These are phyloP conservation scores for Arctostaphylos glauca DNA, from an alignment of 148 eudicot genomes.

Conservation along the genomic window DNA sequence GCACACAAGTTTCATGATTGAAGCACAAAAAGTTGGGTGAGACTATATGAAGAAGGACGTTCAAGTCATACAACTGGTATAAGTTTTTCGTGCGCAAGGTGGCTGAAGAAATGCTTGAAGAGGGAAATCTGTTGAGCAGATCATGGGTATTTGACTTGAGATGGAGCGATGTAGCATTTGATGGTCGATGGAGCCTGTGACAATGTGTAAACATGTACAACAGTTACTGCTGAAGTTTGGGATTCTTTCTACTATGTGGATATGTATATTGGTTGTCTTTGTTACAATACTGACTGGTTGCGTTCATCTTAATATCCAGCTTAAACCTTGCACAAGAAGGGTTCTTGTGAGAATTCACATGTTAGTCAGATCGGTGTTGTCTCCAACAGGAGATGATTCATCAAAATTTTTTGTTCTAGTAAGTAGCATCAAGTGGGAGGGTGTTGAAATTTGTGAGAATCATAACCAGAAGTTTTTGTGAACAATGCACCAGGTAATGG, in stretches of 20 bases:
- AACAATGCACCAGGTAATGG: not conserved
- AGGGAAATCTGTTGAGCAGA: not conserved
- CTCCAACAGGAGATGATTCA: not conserved
- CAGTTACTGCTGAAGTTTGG: not conserved
- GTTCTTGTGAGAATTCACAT: too few relatives aligned
- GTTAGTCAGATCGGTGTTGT: not conserved
- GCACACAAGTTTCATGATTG: not conserved
- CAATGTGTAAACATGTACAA: not conserved
- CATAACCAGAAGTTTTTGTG: not conserved
- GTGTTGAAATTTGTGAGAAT: not conserved
- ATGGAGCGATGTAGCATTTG: not conserved
- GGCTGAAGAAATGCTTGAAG: not conserved
- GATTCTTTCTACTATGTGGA: too few relatives aligned
- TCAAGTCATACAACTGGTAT: not conserved
- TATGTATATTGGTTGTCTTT: too few relatives aligned
- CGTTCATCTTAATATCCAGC: too few relatives aligned
- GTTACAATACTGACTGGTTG: too few relatives aligned
- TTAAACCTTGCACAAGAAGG: too few relatives aligned
- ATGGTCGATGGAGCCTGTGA: not conserved
- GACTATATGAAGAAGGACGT: not conserved
- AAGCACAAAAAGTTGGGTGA: not conserved
- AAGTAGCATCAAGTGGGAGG: not conserved
- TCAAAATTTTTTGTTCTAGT: not conserved
- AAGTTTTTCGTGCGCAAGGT: not conserved
- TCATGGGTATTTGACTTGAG: constrained; percentile 1